Evolutionary conservation across 1,284 basidiomycete genomes (phyloP), one percentile per base, ranked within the genome.

Genomic region (Flammula alnicola): DNA sequence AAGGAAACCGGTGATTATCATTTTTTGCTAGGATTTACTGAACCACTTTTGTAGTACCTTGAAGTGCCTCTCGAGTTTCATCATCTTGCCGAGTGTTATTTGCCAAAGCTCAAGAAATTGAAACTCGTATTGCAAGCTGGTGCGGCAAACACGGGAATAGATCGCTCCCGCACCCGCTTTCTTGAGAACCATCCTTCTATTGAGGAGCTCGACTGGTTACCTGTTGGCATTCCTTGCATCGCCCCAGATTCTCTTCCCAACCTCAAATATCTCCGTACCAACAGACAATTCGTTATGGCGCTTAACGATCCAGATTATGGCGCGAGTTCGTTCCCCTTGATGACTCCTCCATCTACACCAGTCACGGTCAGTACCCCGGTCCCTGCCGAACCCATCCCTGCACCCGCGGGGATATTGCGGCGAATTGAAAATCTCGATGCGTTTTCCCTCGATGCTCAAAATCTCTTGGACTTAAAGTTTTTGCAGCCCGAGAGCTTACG

Each of bases 41-140:
- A 19, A 11, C 25, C 9, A 30, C 31, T 20, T 38, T 54, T n/a
- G 12, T 44, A 73, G 67, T 63, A 67, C 45, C 62, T 78, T 19
- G 68, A 73, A 57, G 58, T 77, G 5, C 76, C 76, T 14, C 63
- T 75, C 52, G 75, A 79, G 54, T 67, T 76, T 43, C 53, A 59
- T 9, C 58, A 64, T 14, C 65, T 77, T 29, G 56, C 61, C 10
- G 62, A 68, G 6, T 66, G 67, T 53, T 55, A 49, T 16, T 69
- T 79, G 44, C 75, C 75, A 0, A 51, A 57, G 8, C 67, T 79
- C n/a, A 72, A 70, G 51, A 51, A 58, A 19, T 55, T 74, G 26
- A 69, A 67, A 33, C 58, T 76, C n/a, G 61, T 61, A 30, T 59
- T 76, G 23, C 62, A 71, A 39, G 67, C 69, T 0, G 74, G 73